Conservation (phyloP, 2,329 filamentous ascomycete genomes). For the Botryotinia narcissicola region DNA sequence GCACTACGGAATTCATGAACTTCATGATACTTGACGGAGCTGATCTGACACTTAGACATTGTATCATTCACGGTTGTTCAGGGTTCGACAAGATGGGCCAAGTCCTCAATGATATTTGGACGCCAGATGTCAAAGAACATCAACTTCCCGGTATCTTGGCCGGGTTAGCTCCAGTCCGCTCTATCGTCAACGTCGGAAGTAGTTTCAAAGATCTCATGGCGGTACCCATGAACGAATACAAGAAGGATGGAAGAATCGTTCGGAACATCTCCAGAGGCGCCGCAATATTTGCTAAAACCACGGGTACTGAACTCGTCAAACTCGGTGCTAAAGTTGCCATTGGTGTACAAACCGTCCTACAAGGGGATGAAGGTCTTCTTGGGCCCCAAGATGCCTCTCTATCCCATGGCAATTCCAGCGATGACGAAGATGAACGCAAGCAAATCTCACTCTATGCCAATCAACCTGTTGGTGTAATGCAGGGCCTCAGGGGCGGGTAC, state of each 20-base stretch:
- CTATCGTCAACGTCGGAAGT: conserved; percentile 84
- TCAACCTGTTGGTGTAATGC: conserved; percentile 84
- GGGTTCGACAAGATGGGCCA: conserved; percentile 89
- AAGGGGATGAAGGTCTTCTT: conserved; percentile 82
- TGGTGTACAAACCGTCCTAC: conserved; percentile 88
- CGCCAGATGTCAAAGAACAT: conserved; percentile 83
- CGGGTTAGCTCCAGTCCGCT: conserved; percentile 84
- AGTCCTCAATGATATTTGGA: conserved; percentile 94
- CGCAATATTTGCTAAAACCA: conserved; percentile 85
- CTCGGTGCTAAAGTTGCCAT: conserved; percentile 92
- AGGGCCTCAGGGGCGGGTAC: conserved; percentile 81
- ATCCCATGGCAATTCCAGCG: conserved; percentile 50
- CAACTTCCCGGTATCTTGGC: conserved; percentile 87
- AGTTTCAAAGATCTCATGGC: conserved; percentile 84
- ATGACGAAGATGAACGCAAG: conserved; percentile 68
- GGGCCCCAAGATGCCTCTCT: conserved; percentile 41
- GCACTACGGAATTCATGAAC: conserved; percentile 98
- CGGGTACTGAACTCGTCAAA: conserved; percentile 89
- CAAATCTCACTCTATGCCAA: conserved; percentile 91
- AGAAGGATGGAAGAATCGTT: conserved; percentile 88
- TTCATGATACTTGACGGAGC: conserved; percentile 90
- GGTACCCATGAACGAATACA: conserved; percentile 87
- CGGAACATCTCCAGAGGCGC: conserved; percentile 91
- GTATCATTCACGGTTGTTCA: conserved; percentile 87
- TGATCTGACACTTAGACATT: conserved; percentile 79